phyloP scores from a whole-genome alignment of 1,284 basidiomycete genomes.

The Ustilago crameri region DNA sequence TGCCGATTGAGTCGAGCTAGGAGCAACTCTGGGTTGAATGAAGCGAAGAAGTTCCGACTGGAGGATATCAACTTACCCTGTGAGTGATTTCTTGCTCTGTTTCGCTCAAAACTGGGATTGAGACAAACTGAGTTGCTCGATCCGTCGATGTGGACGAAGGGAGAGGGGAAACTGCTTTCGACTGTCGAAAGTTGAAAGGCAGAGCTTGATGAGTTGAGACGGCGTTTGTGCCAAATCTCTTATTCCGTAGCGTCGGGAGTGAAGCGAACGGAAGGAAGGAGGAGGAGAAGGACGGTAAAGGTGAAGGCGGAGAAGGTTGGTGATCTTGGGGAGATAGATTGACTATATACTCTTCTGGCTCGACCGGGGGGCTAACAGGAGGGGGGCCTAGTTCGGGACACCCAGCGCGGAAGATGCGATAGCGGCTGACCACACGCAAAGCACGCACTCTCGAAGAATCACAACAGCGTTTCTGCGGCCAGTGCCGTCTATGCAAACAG shows the following conservation, averaged over 20 bases:
- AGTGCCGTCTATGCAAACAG: background rate
- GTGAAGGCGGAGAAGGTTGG: slow-evolving; percentile 15
- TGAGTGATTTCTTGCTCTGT: slow-evolving; percentile 14
- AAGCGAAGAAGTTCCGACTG: background rate
- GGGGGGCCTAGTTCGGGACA: background rate
- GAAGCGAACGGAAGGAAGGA: slow-evolving; percentile 17
- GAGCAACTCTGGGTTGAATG: background rate
- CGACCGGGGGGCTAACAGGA: background rate
- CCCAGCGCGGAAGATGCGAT: background rate
- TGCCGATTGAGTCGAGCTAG: background rate
- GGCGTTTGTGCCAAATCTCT: slow-evolving; percentile 48
- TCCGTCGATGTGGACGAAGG: slow-evolving; percentile 4
- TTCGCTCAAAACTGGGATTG: slow-evolving; percentile 20
- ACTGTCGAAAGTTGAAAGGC: slow-evolving; percentile 18
- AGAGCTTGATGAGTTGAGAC: slow-evolving; percentile 17
- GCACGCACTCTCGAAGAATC: background rate
- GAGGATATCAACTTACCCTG: slow-evolving; percentile 26
- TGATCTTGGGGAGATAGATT: slow-evolving; percentile 2
- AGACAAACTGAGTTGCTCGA: slow-evolving; percentile 25
- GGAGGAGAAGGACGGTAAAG: slow-evolving; percentile 13
- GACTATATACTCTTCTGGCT: slow-evolving; percentile 34
- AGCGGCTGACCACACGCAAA: background rate
- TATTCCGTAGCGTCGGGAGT: slow-evolving; percentile 18
- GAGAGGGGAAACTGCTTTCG: slow-evolving; percentile 25
- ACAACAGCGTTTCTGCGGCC: slow-evolving; percentile 1